Percentiles rank a stretch among this genome's conserved stretches.
Conservation (phyloP, 129 eudicot genomes). For the Flaveria linearis region DNA sequence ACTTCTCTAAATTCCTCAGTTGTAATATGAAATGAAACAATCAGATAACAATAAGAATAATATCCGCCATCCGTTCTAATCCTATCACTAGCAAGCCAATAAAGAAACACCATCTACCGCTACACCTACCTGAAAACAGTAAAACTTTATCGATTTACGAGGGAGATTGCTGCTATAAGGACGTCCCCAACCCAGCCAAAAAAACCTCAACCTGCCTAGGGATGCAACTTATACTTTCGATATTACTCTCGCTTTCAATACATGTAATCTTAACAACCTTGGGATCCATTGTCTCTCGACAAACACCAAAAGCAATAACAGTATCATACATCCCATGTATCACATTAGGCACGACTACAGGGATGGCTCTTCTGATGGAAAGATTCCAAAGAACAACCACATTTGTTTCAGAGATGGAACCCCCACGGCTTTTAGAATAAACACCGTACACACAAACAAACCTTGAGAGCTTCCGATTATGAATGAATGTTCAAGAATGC, state of each 20-base stretch:
- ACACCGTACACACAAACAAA: slow-evolving; percentile 25
- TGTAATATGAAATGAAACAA: not conserved
- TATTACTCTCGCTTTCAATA: not conserved
- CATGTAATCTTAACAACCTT: slow-evolving; percentile 39
- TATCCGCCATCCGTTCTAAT: not conserved
- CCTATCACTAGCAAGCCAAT: not conserved
- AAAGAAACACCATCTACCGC: not conserved
- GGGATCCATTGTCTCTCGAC: slow-evolving; percentile 25
- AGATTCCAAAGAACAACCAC: slow-evolving; percentile 48
- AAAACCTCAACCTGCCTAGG: slow-evolving; percentile 2
- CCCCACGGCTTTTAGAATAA: not conserved
- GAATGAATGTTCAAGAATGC: too few relatives aligned
- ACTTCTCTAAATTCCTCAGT: not conserved
- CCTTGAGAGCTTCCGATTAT: not conserved
- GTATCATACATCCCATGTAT: not conserved
- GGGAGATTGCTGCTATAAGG: not conserved
- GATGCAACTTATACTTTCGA: not conserved
- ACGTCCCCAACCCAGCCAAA: not conserved
- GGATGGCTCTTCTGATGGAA: not conserved
- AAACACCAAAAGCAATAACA: slow-evolving; percentile 51
- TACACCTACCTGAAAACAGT: not conserved
- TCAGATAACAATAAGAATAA: not conserved
- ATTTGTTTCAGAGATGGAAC: too few relatives aligned
- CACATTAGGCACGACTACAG: slow-evolving; percentile 17
- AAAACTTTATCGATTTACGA: not conserved